A percentile compares a stretch with the other conserved stretches of the same genome.
Conservation (phyloP, 2,329 filamentous ascomycete genomes). For the Alternaria incomplexa region DNA sequence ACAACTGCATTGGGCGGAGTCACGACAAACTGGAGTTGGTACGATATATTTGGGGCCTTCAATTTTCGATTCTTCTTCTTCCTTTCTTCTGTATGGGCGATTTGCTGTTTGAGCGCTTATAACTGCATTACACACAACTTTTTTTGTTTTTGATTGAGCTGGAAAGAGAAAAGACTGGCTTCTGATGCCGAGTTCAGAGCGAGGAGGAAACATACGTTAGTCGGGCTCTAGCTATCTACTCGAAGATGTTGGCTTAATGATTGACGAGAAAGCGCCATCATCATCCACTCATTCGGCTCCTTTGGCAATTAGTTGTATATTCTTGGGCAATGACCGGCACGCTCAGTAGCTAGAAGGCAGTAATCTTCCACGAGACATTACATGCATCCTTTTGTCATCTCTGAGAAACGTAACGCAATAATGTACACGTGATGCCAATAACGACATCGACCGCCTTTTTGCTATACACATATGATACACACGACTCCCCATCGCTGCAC, state of each 20-base stretch:
- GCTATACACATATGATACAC: constrained; percentile 5
- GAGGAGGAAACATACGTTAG: not conserved
- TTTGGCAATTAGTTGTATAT: constrained; percentile 10
- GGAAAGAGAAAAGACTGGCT: not conserved
- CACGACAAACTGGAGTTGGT: constrained; percentile 3
- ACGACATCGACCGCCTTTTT: not conserved
- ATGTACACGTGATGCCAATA: not conserved
- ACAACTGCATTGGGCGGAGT: constrained; percentile 41
- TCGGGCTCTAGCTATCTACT: not conserved
- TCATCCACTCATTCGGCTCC: constrained; percentile 36
- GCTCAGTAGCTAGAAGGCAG: not conserved
- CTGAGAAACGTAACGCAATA: not conserved
- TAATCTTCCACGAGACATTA: constrained; percentile 8
- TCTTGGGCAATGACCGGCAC: not conserved
- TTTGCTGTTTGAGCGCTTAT: constrained; percentile 31
- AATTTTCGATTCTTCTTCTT: not conserved
- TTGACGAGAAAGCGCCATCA: constrained; percentile 32
- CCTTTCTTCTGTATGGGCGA: constrained; percentile 22
- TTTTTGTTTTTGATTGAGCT: not conserved
- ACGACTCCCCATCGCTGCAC: too few relatives aligned
- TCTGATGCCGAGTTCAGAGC: not conserved
- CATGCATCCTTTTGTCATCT: not conserved
- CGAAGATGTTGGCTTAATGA: constrained; percentile 24
- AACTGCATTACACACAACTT: not conserved
- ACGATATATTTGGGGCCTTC: constrained; percentile 30